Conservation (phyloP, 345 rosid genomes). For the Hypericum perforatum region DNA sequence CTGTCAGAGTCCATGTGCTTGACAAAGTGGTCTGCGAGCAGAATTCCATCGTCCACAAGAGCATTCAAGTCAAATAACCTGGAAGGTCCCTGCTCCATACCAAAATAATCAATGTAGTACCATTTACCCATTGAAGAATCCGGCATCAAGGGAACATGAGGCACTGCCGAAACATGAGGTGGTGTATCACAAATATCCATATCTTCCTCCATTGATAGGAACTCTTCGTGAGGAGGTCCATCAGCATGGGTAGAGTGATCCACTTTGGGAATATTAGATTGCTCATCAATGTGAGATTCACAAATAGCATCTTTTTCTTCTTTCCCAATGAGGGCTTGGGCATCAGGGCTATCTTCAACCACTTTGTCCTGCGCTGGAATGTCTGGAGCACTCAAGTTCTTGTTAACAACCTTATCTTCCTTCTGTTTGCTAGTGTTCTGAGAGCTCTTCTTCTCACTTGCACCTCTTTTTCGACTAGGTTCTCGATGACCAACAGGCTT, state of each 20-base stretch:
- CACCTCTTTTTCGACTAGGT: conserved; percentile 45
- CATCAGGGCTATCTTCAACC: conserved; percentile 39
- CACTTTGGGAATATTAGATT: conserved; percentile 29
- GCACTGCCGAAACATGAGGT: conserved; percentile 65
- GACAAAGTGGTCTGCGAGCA: conserved; percentile 81
- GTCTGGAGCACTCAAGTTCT: conserved; percentile 41
- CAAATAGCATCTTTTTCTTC: conserved; percentile 38
- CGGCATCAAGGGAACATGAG: conserved; percentile 52
- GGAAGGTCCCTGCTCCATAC: conserved; percentile 80
- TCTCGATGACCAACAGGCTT: conserved; percentile 39
- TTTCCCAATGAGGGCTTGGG: conserved; percentile 20
- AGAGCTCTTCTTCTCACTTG: conserved; percentile 48
- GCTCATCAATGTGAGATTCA: conserved; percentile 46
- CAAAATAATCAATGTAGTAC: conserved; percentile 90
- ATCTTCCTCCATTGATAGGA: conserved; percentile 97
- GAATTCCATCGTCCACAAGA: conserved; percentile 72
- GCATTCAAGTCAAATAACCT: conserved; percentile 64
- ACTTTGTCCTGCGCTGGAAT: conserved; percentile 34
- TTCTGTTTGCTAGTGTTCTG: conserved; percentile 35
- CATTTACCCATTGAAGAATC: conserved; percentile 71
- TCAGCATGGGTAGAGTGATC: conserved; percentile 33
- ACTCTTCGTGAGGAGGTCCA: conserved; percentile 53
- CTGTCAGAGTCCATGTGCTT: conserved; percentile 74
- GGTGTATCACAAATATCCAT: conserved; percentile 98
- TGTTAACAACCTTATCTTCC: conserved; percentile 47